These are phyloP conservation scores for Citrus australasica DNA, from an alignment of 345 rosid genomes.

Conservation along the genomic window DNA sequence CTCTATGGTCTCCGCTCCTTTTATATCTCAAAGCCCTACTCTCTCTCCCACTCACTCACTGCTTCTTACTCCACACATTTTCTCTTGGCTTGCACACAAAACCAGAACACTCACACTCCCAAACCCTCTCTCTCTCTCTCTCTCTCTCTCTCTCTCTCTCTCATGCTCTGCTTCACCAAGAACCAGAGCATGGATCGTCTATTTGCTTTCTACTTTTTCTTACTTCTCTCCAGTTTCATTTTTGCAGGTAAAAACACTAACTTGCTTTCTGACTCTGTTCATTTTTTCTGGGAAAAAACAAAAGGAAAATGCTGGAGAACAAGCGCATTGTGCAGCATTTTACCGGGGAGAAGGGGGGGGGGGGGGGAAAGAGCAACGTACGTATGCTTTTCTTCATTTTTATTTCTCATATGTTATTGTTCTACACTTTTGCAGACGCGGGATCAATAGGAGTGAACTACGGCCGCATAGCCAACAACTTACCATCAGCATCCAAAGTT, in stretches of 20 bases:
- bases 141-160: background rate
- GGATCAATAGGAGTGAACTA: constrained; percentile 93
- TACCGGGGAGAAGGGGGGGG: background rate
- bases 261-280: background rate
- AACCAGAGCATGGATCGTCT: constrained; percentile 26
- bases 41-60: background rate
- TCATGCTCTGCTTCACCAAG: background rate
- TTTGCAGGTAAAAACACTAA: constrained; percentile 23
- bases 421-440: constrained; percentile 39
- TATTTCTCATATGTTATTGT: background rate
- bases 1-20: background rate
- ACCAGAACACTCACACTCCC: background rate
- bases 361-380: background rate
- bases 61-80: background rate
- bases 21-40: background rate
- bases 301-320: background rate
- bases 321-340: background rate
- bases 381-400: background rate
- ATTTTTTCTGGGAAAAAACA: background rate
- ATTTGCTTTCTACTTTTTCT: background rate
- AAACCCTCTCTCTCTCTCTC: too few relatives aligned
- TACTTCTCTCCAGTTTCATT: constrained; percentile 13
- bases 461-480: constrained; percentile 76
- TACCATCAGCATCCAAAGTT: constrained; percentile 72
- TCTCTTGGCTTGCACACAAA: background rate